A percentile compares a stretch with the other conserved stretches of the same genome.
These are phyloP conservation scores for Peronosclerospora sorghi DNA, from an alignment of 352 stramenopile species.

Conservation along the genomic window DNA sequence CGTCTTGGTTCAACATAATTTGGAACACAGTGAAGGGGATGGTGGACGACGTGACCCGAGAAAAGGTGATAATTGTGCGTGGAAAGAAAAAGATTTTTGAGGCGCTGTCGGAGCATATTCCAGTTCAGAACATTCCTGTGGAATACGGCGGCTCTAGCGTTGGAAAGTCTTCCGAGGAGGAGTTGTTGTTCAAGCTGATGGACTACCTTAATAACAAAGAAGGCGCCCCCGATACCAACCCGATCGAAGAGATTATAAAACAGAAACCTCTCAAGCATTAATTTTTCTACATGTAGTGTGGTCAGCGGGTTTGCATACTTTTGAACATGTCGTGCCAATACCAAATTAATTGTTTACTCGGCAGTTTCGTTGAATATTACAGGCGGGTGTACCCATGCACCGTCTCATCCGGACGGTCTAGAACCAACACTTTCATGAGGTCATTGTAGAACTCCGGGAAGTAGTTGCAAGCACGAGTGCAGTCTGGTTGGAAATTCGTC, in stretches of 20 bases:
- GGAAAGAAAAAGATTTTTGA: constrained; percentile 78
- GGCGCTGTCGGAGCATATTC: constrained; percentile 58
- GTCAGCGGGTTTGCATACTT: background rate
- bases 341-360: no score
- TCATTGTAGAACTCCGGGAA: constrained; percentile 47
- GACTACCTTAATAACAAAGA: constrained; percentile 60
- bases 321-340: background rate
- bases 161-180: constrained; percentile 55
- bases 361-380: constrained; percentile 5
- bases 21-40: constrained; percentile 90
- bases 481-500: constrained; percentile 48
- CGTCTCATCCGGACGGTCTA: constrained; percentile 27
- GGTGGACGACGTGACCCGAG: constrained; percentile 87
- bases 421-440: constrained; percentile 42
- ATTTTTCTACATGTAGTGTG: no score
- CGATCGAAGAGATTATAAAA: constrained; percentile 35
- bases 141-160: constrained; percentile 65
- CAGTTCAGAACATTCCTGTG: constrained; percentile 63
- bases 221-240: constrained; percentile 37
- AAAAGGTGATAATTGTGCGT: constrained; percentile 88
- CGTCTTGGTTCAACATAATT: constrained; percentile 88
- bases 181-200: constrained; percentile 65
- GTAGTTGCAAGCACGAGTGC: constrained; percentile 41
- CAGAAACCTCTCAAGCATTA: constrained; percentile 40
- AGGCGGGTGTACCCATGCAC: constrained; percentile 34